Evolutionary conservation across 2,329 filamentous ascomycete species (phyloP), one percentile per base, ranked within the genome.

Genomic region (Westerdykella sp.): DNA sequence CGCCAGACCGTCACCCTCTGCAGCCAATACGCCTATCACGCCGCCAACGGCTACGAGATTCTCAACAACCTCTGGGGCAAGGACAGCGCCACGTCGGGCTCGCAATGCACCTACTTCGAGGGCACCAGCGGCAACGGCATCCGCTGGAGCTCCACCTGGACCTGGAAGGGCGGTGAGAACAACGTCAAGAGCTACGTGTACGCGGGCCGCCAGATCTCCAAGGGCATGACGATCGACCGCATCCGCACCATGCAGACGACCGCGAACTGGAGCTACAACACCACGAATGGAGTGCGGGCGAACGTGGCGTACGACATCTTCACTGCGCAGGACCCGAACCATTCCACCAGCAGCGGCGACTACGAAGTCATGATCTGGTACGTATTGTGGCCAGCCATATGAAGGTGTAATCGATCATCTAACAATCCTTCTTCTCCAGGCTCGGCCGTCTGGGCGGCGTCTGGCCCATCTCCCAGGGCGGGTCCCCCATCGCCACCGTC

Each of bases 381-480:
- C 46, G 50, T 45, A 5, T 5, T 16, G n/a, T n/a, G n/a, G n/a
- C n/a, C n/a, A n/a, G n/a, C n/a, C n/a, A n/a, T n/a, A n/a, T n/a
- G n/a, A n/a, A n/a, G n/a, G n/a, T n/a, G n/a, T n/a, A n/a, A n/a
- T n/a, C n/a, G n/a, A n/a, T n/a, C n/a, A n/a, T n/a, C 30, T 14
- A 6, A 42, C 14, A 3, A 5, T 23, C 6, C 7, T 10, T 2
- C 16, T 38, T 12, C n/a, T 16, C 22, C 30, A 50, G 79, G 79
- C 68, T 80, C 37, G 76, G 69, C 2, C 74, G 74, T 37, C 60
- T 77, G 39, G 76, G 73, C 31, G 70, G 71, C 34, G 75, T 74
- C 2, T 75, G 76, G 13, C 75, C 76, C 25, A 77, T 81, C 68
- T 76, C 78, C 42, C 71, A 57, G 43, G 77, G 68, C 39, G 76